Base-by-base conservation (phyloP, 371 early-diverging fungal genomes). In the Apophysomyces ossiformis region DNA sequence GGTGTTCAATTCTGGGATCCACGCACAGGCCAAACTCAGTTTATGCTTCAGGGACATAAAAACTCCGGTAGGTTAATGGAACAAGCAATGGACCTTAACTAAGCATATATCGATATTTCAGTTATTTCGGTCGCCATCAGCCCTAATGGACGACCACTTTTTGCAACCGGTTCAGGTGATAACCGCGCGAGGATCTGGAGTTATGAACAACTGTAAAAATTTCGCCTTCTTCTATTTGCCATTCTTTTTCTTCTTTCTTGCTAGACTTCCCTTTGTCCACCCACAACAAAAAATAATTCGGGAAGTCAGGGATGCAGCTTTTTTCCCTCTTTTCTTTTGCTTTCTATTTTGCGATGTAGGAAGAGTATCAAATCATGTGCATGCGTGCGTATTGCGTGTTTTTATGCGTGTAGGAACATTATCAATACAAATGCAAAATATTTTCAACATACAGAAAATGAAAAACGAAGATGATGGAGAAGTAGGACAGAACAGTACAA, bases 111-210 rank as follows among this genome's bases (percentile, higher is more conserved):
- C 2, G 32, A 3, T 58, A 13, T 64, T 75, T 5, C 66, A 90
- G 97, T 98, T n/a, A 96, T 99, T 59, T 91, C 91, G 11, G 94
- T 98, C 26, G 95, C 96, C 4, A 74, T 96, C 64, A 91, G 92
- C 61, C 93, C 95, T 0, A 81, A 78, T 1, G 92, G 78, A 54
- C 69, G 91, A 41, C 89, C 90, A 12, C 77, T 94, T 67, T 95
- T 99, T 83, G 98, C 98, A 9, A 98, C 99, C 9, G 99, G 96
- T 18, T 93, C 95, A 21, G 99, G 99, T 43, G 99, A 98, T 83
- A 90, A 88, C 68, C 87, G 92, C 63, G 96, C 96, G 16, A 86
- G 97, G 64, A 87, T 97, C 60, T 98, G 99, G 99, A 89, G 90
- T 37, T 92, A 92, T 63, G 83, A 82, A 13, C 75, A 50, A 8